A percentile compares a stretch with the other conserved stretches of the same genome.
Conservation (phyloP, 257 asterid genomes). For the Scutellaria galericulata region DNA sequence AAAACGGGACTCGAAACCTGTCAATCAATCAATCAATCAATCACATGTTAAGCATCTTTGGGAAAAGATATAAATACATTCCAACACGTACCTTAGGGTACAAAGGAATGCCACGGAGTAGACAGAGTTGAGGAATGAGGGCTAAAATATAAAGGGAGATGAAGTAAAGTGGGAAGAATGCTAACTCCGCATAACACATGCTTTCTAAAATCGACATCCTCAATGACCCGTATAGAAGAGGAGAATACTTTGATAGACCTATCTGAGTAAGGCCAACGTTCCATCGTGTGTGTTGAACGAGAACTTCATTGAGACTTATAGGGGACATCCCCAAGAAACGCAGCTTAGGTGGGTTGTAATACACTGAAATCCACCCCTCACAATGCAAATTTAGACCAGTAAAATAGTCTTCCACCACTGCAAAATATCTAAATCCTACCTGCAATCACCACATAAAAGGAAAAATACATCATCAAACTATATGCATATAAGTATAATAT, state of each 20-base stretch:
- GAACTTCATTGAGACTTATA: constrained; percentile 47
- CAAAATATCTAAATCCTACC: constrained; percentile 60
- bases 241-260: constrained; percentile 44
- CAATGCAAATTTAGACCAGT: constrained; percentile 59
- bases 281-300: constrained; percentile 65
- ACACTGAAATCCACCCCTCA: constrained; percentile 65
- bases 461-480: too few species aligned
- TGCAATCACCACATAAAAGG: constrained; percentile 25
- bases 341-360: constrained; percentile 46
- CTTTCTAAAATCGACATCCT: constrained; percentile 47
- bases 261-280: constrained; percentile 48
- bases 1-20: constrained; percentile 67
- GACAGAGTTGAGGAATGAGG: constrained; percentile 50
- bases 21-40: too few species aligned
- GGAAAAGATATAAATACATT: too few species aligned
- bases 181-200: constrained; percentile 48
- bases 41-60: too few species aligned
- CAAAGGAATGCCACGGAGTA: constrained; percentile 44
- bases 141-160: constrained; percentile 43
- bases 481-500: too few species aligned
- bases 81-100: constrained; percentile 53
- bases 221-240: constrained; percentile 48
- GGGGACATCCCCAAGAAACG: constrained; percentile 61
- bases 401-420: constrained; percentile 59
- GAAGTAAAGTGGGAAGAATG: constrained; percentile 32